phyloP scores from a whole-genome alignment of 352 stramenopile genomes.

The Phytophthora multivora region DNA sequence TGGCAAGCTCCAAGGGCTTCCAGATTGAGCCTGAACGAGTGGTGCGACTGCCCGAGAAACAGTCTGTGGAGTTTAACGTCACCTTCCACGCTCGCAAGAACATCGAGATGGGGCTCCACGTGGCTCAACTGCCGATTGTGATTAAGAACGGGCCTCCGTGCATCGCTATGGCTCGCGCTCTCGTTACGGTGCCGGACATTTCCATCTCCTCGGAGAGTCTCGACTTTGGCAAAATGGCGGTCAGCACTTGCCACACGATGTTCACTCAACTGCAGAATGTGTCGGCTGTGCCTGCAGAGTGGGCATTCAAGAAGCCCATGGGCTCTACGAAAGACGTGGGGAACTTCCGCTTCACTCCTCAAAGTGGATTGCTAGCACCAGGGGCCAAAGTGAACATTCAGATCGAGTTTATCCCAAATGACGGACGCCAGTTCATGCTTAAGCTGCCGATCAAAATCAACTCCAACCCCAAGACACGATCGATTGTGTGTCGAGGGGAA shows the following conservation, averaged over 20 bases:
- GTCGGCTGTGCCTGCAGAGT: constrained; percentile 88
- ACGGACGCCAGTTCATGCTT: constrained; percentile 75
- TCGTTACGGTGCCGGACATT: constrained; percentile 92
- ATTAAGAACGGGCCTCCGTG: constrained; percentile 92
- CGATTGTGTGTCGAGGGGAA: constrained; percentile 79
- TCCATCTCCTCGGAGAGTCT: constrained; percentile 79
- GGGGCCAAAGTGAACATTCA: constrained; percentile 85
- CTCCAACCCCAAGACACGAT: constrained; percentile 78
- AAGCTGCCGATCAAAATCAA: constrained; percentile 91
- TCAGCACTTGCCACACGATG: constrained; percentile 89
- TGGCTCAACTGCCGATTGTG: constrained; percentile 84
- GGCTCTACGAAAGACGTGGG: constrained; percentile 76
- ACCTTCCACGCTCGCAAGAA: constrained; percentile 92
- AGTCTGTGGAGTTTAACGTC: constrained; percentile 88
- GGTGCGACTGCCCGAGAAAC: constrained; percentile 90
- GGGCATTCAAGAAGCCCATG: constrained; percentile 91
- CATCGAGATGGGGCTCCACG: constrained; percentile 75
- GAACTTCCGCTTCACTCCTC: constrained; percentile 84
- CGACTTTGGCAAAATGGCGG: constrained; percentile 90
- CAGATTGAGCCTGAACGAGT: constrained; percentile 94
- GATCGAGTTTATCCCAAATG: constrained; percentile 90
- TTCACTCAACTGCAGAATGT: constrained; percentile 93
- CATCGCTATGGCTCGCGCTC: constrained; percentile 84
- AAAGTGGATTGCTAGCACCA: constrained; percentile 72
- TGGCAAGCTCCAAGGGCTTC: constrained; percentile 87